phyloP scores from a whole-genome alignment of 768 basidiomycete species.

The Phanerochaete carnosa region DNA sequence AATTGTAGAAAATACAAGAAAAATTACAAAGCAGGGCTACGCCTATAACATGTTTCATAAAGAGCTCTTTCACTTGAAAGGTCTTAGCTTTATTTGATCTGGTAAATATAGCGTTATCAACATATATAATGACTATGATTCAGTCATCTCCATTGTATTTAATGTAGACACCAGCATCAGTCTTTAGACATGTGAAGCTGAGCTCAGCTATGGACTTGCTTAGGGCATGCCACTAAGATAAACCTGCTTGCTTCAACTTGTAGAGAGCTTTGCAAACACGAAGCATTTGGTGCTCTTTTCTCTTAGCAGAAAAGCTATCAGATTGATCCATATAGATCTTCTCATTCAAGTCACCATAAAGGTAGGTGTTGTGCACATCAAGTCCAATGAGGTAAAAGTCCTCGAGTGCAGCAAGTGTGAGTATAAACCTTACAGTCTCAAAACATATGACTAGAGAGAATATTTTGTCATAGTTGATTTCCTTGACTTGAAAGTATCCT shows the following conservation, averaged over 20 bases:
- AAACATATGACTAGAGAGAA: constrained; percentile 28
- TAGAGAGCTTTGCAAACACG: constrained; percentile 29
- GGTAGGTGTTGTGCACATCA: constrained; percentile 26
- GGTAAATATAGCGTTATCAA: constrained; percentile 25
- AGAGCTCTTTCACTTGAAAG: neutral
- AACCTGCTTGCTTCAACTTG: constrained; percentile 31
- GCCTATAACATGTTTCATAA: too few species aligned
- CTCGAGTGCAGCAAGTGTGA: constrained; percentile 19
- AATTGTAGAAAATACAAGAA: too few species aligned
- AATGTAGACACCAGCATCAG: constrained; percentile 25
- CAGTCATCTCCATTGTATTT: constrained; percentile 13
- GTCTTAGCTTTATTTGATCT: constrained; percentile 2
- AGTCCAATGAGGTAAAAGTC: constrained; percentile 23
- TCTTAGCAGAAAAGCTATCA: constrained; percentile 15
- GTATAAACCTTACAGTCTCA: constrained; percentile 19
- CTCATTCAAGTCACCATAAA: constrained; percentile 26
- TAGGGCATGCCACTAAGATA: constrained; percentile 25
- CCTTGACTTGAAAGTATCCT: constrained; percentile 21
- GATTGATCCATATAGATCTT: constrained; percentile 8
- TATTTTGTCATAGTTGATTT: constrained; percentile 24
- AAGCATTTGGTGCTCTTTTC: constrained; percentile 19
- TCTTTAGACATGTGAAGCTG: constrained; percentile 22
- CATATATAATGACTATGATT: constrained; percentile 26
- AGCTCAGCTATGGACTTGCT: constrained; percentile 11
- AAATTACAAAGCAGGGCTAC: too few species aligned